Conservation (phyloP, 2,329 filamentous ascomycete genomes). For the Harringtonia lauricola region DNA sequence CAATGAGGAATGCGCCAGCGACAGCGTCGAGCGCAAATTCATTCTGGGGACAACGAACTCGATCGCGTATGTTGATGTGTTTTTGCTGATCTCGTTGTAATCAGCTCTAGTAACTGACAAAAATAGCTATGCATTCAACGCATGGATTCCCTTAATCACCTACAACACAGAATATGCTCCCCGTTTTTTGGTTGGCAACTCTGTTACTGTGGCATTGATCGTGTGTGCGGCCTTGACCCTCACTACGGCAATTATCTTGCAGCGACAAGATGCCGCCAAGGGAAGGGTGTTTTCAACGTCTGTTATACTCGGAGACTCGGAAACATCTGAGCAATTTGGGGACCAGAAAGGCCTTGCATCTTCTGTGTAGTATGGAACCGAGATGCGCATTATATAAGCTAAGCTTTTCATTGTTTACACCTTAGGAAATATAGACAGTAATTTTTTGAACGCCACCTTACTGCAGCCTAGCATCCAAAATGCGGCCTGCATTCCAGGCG, state of each 20-base stretch:
- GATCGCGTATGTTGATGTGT: neutral
- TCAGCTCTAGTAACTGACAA: neutral
- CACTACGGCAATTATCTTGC: neutral
- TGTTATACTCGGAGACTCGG: no score
- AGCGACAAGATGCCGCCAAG: neutral
- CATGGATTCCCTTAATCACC: neutral
- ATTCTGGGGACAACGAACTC: conserved; percentile 2
- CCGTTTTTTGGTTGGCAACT: neutral
- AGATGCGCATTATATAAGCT: no score
- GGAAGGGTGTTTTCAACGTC: no score
- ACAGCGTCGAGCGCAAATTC: conserved; percentile 1
- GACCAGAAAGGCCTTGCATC: no score
- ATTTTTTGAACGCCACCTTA: no score
- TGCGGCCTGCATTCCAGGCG: no score
- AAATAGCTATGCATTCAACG: neutral
- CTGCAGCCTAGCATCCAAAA: no score
- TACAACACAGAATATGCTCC: conserved; percentile 1
- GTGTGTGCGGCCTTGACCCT: neutral
- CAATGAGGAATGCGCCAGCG: conserved; percentile 1
- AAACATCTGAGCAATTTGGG: no score
- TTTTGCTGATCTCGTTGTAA: neutral
- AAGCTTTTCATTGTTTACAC: no score
- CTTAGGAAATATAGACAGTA: no score
- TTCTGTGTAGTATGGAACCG: no score
- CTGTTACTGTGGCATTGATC: neutral